These are phyloP conservation scores for Glomus cerebriforme DNA, from an alignment of 192 early-diverging fungal species.

Conservation along the genomic window DNA sequence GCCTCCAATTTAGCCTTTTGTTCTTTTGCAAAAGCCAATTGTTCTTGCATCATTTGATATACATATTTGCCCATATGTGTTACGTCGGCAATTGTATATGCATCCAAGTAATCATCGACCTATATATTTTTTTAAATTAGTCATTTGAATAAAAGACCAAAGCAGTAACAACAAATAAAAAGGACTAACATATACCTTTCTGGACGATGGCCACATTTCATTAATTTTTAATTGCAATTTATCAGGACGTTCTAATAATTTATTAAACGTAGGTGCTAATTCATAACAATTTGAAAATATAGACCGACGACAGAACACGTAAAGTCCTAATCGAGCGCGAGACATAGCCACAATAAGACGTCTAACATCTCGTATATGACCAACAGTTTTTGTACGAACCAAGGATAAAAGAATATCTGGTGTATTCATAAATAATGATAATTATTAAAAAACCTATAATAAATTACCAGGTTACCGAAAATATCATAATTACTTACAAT, in stretches of 20 bases:
- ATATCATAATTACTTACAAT: conserved; percentile 66
- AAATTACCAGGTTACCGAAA: background rate
- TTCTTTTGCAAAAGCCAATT: conserved; percentile 54
- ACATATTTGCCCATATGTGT: conserved; percentile 66
- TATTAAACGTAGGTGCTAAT: conserved; percentile 67
- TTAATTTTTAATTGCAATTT: conserved; percentile 58
- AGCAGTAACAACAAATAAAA: conserved; percentile 10
- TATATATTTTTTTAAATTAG: conserved; percentile 18
- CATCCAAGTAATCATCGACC: conserved; percentile 43
- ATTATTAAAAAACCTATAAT: background rate
- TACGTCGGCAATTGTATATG: conserved; percentile 49
- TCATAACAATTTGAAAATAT: conserved; percentile 86
- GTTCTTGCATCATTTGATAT: conserved; percentile 66
- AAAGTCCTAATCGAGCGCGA: conserved; percentile 89
- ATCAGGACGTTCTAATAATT: conserved; percentile 64
- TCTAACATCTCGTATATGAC: conserved; percentile 91
- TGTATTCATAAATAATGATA: background rate
- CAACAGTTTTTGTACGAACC: conserved; percentile 87
- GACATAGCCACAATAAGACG: conserved; percentile 94
- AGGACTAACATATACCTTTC: conserved; percentile 30
- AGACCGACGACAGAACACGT: conserved; percentile 78
- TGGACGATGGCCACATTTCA: conserved; percentile 47
- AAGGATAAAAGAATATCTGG: conserved; percentile 86
- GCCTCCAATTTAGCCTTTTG: conserved; percentile 41
- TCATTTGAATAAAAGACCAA: background rate